Evolutionary conservation across 495 filamentous ascomycete genomes (phyloP).

Genomic region (Penicillium salamii): DNA sequence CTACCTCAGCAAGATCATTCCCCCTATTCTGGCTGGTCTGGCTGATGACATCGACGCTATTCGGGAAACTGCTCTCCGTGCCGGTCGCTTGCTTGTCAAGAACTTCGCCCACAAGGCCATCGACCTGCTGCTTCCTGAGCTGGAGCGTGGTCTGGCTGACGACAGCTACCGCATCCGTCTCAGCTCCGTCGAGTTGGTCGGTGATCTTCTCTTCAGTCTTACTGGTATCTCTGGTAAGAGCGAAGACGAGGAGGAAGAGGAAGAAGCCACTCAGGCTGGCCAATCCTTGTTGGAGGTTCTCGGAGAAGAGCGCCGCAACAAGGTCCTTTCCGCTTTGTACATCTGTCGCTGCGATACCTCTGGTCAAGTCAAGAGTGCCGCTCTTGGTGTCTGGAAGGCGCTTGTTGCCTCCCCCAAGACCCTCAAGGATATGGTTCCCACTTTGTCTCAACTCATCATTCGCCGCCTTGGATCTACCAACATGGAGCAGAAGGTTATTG

Average conservation of each 20-base stretch:
- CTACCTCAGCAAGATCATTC: constrained; percentile 94
- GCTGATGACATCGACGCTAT: constrained; percentile 96
- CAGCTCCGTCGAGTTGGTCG: constrained; percentile 95
- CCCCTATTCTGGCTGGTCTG: constrained; percentile 89
- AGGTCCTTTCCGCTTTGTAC: constrained; percentile 90
- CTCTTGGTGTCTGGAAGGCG: constrained; percentile 93
- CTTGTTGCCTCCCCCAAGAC: constrained; percentile 89
- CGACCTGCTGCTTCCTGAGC: constrained; percentile 87
- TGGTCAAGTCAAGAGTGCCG: constrained; percentile 83
- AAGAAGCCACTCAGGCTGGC: constrained; percentile 75
- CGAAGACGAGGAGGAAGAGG: constrained; percentile 79
- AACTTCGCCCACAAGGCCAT: constrained; percentile 95
- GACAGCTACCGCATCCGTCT: constrained; percentile 95
- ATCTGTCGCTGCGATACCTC: constrained; percentile 98
- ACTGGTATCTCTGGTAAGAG: constrained; percentile 87
- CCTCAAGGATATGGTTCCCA: constrained; percentile 92
- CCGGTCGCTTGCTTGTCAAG: constrained; percentile 91
- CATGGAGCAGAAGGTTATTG: constrained; percentile 98
- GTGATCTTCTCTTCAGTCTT: constrained; percentile 94
- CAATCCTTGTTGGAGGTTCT: constrained; percentile 89
- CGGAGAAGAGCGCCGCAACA: constrained; percentile 92
- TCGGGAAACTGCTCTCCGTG: constrained; percentile 86
- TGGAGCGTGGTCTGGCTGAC: constrained; percentile 92
- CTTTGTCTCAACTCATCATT: constrained; percentile 90
- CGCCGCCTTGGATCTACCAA: constrained; percentile 91